Percentiles rank a stretch among this genome's conserved stretches.
Evolutionary conservation across 2,329 filamentous ascomycete genomes (phyloP).

Genomic region (Pleoardoris graminearum): DNA sequence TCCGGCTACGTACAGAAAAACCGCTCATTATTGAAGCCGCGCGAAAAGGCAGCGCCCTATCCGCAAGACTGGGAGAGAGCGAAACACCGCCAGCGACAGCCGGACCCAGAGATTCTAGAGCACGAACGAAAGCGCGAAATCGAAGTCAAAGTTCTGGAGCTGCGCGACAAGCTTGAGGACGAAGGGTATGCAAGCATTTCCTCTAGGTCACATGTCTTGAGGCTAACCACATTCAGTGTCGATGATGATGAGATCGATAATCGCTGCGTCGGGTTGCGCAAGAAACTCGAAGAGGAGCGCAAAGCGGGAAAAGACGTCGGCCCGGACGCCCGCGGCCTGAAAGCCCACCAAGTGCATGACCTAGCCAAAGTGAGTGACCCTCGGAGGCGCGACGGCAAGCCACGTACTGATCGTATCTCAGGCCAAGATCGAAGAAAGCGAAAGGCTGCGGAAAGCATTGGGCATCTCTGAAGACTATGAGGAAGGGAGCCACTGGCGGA

Average conservation of each 20-base stretch:
- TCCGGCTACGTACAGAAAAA: conserved; percentile 98
- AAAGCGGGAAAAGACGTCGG: conserved; percentile 41
- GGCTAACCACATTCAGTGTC: conserved; percentile 54
- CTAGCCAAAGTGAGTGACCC: conserved; percentile 64
- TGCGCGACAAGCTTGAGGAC: conserved; percentile 90
- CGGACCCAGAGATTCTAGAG: conserved; percentile 89
- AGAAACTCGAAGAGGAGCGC: conserved; percentile 59
- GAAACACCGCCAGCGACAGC: conserved; percentile 77
- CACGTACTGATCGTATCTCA: background rate
- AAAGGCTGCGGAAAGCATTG: conserved; percentile 80
- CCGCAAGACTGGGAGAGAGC: conserved; percentile 69
- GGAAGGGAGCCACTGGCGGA: conserved; percentile 83
- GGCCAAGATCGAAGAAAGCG: conserved; percentile 94
- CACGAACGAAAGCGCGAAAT: conserved; percentile 90
- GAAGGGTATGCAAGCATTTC: conserved; percentile 62
- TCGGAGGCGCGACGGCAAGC: background rate
- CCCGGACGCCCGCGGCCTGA: conserved; percentile 63
- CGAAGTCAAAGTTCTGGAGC: conserved; percentile 89
- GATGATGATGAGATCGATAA: conserved; percentile 91
- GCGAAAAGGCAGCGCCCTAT: conserved; percentile 79
- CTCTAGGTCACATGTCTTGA: background rate
- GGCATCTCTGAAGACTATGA: conserved; percentile 86
- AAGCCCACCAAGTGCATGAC: conserved; percentile 94
- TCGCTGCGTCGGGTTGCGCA: conserved; percentile 67
- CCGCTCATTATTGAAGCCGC: conserved; percentile 81